Base-by-base conservation (phyloP, 2,329 filamentous ascomycete genomes). In the Ceratocystis huliohia region DNA sequence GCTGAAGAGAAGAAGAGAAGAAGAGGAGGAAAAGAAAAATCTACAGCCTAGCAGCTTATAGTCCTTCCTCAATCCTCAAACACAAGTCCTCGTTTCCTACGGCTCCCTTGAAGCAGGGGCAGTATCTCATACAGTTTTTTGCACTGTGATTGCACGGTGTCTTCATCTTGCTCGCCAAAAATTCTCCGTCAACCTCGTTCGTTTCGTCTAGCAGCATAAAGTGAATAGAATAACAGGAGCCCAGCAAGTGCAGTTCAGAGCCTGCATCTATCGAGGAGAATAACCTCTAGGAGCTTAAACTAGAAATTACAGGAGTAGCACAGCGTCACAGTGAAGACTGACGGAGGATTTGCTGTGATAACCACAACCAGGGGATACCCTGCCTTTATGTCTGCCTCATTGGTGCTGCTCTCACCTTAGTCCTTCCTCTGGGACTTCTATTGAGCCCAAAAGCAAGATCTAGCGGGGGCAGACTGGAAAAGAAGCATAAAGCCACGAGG, bases 21-120 rank as follows among this genome's bases (percentile, higher is more conserved):
- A 65, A 59, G 33, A 59, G 37, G 61, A 56, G 22, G 45, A 57
- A 46, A 65, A 63, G 25, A 8, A 61, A 45, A 25, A 20, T n/a
- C 48, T 53, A 8, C 1, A 57, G 17, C 10, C 25, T 15, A 30
- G 25, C 13, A 33, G 53, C n/a, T 20, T 63, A 63, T 63, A 63
- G 28, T n/a, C 25, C 41, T 45, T 17, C 22, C 45, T 30, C 25
- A 28, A 30, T 57, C 20, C 53, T 57, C 53, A 57, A 57, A 57
- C 53, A 57, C 22, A 28, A 33, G 53, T 15, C 22, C 53, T 57
- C 53, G 53, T 57, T 62, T 44, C 6, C 22, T 45, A 7, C 2
- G 5, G 48, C 22, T 50, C 48, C 48, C 48, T 50, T 25, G 20
- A 20, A 50, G 48, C 48, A 22, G 17, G 53, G 53, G 25, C 53